phyloP scores from a whole-genome alignment of 2,329 filamentous ascomycete genomes.

The Fusarium subglutinans region DNA sequence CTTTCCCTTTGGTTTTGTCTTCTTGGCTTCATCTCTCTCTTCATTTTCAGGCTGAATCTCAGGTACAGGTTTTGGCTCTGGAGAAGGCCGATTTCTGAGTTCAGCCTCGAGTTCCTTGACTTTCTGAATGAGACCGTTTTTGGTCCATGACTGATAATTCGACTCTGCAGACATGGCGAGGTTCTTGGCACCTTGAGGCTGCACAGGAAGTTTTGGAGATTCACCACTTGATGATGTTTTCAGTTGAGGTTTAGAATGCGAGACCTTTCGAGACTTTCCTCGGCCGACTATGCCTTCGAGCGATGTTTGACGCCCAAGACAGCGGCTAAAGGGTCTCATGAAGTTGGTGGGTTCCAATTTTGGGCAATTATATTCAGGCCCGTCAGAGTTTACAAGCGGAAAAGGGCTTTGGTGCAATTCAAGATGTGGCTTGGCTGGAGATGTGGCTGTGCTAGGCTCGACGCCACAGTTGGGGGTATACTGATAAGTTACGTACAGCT shows the following conservation, averaged over 20 bases:
- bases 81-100: conserved; percentile 59
- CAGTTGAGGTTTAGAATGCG: background rate
- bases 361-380: conserved; percentile 38
- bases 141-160: conserved; percentile 74
- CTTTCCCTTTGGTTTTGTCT: conserved; percentile 53
- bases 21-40: conserved; percentile 22
- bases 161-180: conserved; percentile 46
- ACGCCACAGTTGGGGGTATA: conserved; percentile 30
- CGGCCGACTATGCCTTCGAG: conserved; percentile 30
- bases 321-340: conserved; percentile 43
- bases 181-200: conserved; percentile 27
- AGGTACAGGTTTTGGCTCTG: conserved; percentile 2
- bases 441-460: conserved; percentile 19
- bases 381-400: conserved; percentile 33
- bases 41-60: background rate
- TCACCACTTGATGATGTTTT: conserved; percentile 37
- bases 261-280: conserved; percentile 14
- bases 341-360: conserved; percentile 40
- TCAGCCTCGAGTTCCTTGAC: conserved; percentile 75
- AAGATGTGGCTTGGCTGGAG: conserved; percentile 28
- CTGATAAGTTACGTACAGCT: conserved; percentile 40
- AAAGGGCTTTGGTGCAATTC: conserved; percentile 35
- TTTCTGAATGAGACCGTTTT: conserved; percentile 72
- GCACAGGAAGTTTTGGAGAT: conserved; percentile 12
- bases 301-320: conserved; percentile 41